These are phyloP conservation scores for Trichoderma cornu-damae DNA, from an alignment of 2,329 filamentous ascomycete genomes.

Conservation along the genomic window DNA sequence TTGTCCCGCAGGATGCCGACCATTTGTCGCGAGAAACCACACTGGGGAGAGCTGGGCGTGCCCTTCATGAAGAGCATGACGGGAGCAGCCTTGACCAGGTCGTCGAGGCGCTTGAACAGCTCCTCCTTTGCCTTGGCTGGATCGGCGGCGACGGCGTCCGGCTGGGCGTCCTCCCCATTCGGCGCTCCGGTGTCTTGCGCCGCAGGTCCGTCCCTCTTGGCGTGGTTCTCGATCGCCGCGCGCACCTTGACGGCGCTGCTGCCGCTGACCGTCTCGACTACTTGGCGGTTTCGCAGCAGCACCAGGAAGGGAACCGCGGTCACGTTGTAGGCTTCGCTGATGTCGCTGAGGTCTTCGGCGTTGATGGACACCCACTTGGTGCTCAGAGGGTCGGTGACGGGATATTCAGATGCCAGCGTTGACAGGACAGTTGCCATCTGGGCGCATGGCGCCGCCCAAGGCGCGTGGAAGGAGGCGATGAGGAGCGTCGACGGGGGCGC, in stretches of 20 bases:
- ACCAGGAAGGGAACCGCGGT: constrained; percentile 91
- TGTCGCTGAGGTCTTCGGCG: constrained; percentile 87
- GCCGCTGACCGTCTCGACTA: constrained; percentile 81
- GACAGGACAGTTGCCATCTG: constrained; percentile 87
- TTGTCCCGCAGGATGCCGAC: constrained; percentile 83
- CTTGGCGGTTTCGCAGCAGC: constrained; percentile 66
- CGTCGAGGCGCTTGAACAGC: constrained; percentile 70
- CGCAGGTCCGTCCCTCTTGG: constrained; percentile 42
- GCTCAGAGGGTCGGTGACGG: constrained; percentile 57
- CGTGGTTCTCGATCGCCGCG: constrained; percentile 77
- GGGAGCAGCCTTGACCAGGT: constrained; percentile 88
- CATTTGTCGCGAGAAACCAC: constrained; percentile 87
- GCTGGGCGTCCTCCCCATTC: constrained; percentile 41
- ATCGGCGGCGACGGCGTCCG: constrained; percentile 39
- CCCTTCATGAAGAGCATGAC: constrained; percentile 99
- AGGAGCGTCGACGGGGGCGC: constrained; percentile 67
- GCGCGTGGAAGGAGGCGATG: constrained; percentile 89
- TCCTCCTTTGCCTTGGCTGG: constrained; percentile 70
- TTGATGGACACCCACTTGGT: constrained; percentile 87
- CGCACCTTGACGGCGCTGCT: constrained; percentile 84
- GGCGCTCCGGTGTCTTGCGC: constrained; percentile 33
- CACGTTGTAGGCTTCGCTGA: constrained; percentile 89
- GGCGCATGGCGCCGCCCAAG: constrained; percentile 92
- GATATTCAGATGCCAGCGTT: constrained; percentile 82
- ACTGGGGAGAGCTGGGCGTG: constrained; percentile 81